Evolutionary conservation across 2,329 filamentous ascomycete genomes (phyloP).

Genomic region (Pseudopyrenochaeta lycopersici): DNA sequence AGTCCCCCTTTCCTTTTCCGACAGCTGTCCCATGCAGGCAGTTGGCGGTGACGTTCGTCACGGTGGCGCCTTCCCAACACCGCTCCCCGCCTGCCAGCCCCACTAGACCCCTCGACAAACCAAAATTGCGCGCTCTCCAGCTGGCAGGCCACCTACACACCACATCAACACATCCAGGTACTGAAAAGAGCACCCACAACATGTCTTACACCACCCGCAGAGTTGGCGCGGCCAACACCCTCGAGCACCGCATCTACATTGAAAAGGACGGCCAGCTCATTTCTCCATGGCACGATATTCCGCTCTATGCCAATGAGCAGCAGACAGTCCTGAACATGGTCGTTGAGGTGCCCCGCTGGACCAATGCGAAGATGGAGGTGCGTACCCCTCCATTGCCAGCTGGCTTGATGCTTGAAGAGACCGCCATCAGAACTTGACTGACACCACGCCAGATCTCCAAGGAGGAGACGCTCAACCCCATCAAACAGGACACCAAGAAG

Average conservation of each 20-base stretch:
- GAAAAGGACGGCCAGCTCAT: slow-evolving; percentile 95
- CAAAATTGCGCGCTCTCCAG: slow-evolving; percentile 50
- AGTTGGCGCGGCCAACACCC: slow-evolving; percentile 87
- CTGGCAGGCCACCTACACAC: slow-evolving; percentile 52
- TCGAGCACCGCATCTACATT: slow-evolving; percentile 97
- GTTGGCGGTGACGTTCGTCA: slow-evolving; percentile 48
- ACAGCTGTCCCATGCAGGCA: slow-evolving; percentile 46
- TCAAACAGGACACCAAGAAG: slow-evolving; percentile 99
- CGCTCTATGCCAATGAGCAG: slow-evolving; percentile 95
- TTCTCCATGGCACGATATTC: slow-evolving; percentile 98
- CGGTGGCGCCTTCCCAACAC: slow-evolving; percentile 49
- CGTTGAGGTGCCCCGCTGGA: slow-evolving; percentile 99
- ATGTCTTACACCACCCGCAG: slow-evolving; percentile 84
- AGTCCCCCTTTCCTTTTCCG: slow-evolving; percentile 28
- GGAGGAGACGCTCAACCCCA: slow-evolving; percentile 97
- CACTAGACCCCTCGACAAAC: slow-evolving; percentile 52
- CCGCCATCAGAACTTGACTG: slow-evolving; percentile 18
- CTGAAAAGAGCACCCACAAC: slow-evolving; percentile 33
- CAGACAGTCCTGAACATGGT: slow-evolving; percentile 98
- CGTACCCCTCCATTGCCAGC: slow-evolving; percentile 47
- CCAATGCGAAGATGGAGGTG: slow-evolving; percentile 99
- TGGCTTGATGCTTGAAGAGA: neutral
- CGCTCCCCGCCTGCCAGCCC: slow-evolving; percentile 45
- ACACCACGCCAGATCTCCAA: slow-evolving; percentile 82
- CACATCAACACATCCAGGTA: slow-evolving; percentile 22